Evolutionary conservation across 139 green algal species (phyloP).

Genomic region (Auxenochlorella protothecoides): DNA sequence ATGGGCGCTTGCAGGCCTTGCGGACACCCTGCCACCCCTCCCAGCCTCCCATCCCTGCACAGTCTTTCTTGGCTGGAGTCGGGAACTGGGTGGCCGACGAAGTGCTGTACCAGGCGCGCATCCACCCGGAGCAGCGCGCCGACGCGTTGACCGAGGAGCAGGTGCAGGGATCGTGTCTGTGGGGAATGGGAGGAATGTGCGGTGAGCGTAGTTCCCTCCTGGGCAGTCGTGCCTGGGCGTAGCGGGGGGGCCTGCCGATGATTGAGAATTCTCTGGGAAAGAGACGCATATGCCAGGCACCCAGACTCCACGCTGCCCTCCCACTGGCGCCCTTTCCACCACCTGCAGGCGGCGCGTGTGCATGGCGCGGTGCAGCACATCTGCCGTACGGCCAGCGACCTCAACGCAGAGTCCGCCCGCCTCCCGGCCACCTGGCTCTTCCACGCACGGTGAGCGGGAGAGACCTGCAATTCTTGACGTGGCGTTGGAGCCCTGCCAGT

Average conservation of each 20-base stretch:
- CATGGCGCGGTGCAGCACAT: slow-evolving; percentile 28
- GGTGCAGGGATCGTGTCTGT: slow-evolving; percentile 1
- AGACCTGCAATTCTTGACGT: neutral
- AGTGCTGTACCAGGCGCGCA: slow-evolving; percentile 57
- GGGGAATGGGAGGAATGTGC: neutral
- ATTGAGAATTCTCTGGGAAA: no score
- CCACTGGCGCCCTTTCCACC: neutral
- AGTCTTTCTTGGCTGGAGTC: slow-evolving; percentile 62
- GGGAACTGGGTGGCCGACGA: slow-evolving; percentile 93
- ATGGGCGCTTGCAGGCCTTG: no score
- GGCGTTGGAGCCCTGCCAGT: neutral
- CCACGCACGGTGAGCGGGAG: slow-evolving; percentile 40
- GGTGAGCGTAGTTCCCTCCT: neutral
- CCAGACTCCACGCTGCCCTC: neutral
- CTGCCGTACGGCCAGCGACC: slow-evolving; percentile 36
- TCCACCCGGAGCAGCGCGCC: slow-evolving; percentile 64
- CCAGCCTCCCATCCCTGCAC: neutral
- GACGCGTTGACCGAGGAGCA: slow-evolving; percentile 26
- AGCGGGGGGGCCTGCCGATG: no score
- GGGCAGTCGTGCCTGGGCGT: no score
- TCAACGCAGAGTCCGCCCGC: slow-evolving; percentile 39
- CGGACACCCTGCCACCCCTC: neutral
- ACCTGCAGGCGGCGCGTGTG: slow-evolving; percentile 9
- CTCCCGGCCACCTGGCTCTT: slow-evolving; percentile 81
- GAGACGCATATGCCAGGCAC: neutral